A percentile compares a stretch with the other conserved stretches of the same genome.
Evolutionary conservation across 2,329 filamentous ascomycete genomes (phyloP).

Genomic region (Aspergillus novofumigatus): DNA sequence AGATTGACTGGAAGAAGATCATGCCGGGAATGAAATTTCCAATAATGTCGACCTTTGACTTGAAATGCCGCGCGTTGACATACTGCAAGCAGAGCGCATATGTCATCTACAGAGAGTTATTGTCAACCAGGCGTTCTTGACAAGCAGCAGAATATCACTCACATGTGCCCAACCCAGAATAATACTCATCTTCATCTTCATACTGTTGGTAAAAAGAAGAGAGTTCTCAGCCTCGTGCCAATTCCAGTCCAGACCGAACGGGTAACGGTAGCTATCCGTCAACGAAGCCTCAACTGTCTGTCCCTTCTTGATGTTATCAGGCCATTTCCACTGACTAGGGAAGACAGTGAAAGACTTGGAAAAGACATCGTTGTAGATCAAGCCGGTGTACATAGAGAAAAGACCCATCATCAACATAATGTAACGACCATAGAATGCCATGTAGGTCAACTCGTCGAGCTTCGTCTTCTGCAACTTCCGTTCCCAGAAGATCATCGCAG

Average conservation of each 20-base stretch:
- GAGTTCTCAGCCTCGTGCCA: slow-evolving; percentile 97
- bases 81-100: slow-evolving; percentile 92
- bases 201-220: slow-evolving; percentile 92
- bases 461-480: slow-evolving; percentile 77
- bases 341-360: slow-evolving; percentile 90
- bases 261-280: slow-evolving; percentile 76
- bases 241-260: slow-evolving; percentile 90
- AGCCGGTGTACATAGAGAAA: slow-evolving; percentile 94
- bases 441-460: slow-evolving; percentile 93
- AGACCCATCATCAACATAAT: slow-evolving; percentile 98
- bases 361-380: slow-evolving; percentile 97
- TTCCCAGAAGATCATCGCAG: slow-evolving; percentile 96
- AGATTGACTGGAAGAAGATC: slow-evolving; percentile 99
- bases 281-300: slow-evolving; percentile 63
- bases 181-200: slow-evolving; percentile 99
- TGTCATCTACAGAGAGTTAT: slow-evolving; percentile 63
- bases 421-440: slow-evolving; percentile 98
- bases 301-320: slow-evolving; percentile 62
- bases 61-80: slow-evolving; percentile 92
- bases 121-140: background rate
- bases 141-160: slow-evolving; percentile 20
- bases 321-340: slow-evolving; percentile 84
- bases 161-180: slow-evolving; percentile 88
- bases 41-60: slow-evolving; percentile 90
- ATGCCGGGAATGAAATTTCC: slow-evolving; percentile 97